Conservation (phyloP, 306 rosid genomes). For the Myrica gale region DNA sequence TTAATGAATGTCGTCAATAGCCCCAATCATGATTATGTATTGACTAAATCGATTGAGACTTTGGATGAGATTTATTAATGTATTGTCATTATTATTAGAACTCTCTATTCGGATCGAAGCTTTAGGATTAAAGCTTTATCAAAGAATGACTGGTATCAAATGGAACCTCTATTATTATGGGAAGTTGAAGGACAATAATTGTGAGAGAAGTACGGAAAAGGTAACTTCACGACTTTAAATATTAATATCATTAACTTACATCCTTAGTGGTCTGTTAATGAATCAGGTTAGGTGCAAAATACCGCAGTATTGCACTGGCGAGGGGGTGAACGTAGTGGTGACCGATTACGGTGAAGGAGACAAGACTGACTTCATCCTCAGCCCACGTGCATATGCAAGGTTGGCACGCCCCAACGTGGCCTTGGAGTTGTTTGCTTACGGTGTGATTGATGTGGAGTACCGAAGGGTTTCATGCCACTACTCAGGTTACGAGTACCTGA, state of each 20-base stretch:
- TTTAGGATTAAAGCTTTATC: too few relatives aligned
- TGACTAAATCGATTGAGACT: too few relatives aligned
- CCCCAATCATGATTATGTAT: too few relatives aligned
- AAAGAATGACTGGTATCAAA: too few relatives aligned
- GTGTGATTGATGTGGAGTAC: conserved; percentile 55
- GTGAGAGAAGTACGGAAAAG: not conserved
- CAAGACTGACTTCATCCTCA: conserved; percentile 54
- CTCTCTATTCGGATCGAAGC: too few relatives aligned
- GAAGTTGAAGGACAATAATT: not conserved
- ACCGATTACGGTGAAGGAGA: conserved; percentile 60
- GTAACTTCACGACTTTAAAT: not conserved
- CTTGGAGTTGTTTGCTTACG: conserved; percentile 30
- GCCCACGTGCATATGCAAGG: conserved; percentile 39
- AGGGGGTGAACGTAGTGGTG: conserved; percentile 45
- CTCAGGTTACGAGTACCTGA: conserved; percentile 33
- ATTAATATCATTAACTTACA: not conserved
- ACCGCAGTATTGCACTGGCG: conserved; percentile 34
- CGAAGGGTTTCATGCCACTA: conserved; percentile 55
- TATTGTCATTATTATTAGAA: too few relatives aligned
- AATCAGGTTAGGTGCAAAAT: conserved; percentile 51
- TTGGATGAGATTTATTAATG: too few relatives aligned
- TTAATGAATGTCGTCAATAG: too few relatives aligned
- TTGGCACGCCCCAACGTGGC: conserved; percentile 32
- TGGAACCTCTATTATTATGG: not conserved
- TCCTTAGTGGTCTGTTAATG: not conserved